Evolutionary conservation across 2,329 filamentous ascomycete species (phyloP), one percentile per base, ranked within the genome.

Genomic region (Atkinsonella texensis): DNA sequence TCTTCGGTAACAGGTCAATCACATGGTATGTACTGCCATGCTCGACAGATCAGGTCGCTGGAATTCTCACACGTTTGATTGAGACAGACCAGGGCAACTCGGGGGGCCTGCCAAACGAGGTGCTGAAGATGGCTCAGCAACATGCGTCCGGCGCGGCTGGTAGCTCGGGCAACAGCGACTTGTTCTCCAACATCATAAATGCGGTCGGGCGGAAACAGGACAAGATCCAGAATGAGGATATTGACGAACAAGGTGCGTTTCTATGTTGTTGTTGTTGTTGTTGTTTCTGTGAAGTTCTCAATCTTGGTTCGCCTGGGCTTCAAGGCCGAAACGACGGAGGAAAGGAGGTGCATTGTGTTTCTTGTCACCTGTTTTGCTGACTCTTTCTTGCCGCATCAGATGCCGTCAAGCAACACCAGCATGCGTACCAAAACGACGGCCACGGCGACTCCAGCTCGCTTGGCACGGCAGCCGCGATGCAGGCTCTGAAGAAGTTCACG

Each of bases 401-500:
- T 54, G 84, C 85, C 17, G 79, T 91, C 20, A 74, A 79, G 58
- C 80, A 85, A 58, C 89, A 96, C 71, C 77, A 89, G 70, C 76
- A 85, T 53, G 80, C 84, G 61, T 95, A 89, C 63, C 71, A 74
- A 17, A 68, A 73, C 28, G 67, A 74, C 51, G 67, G 72, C 35
- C 65, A 69, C 56, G 66, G 69, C 58, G 72, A 77, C 52, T 70
- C 74, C 48, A 67, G 66, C 56, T 74, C 68, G 62, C 81, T 80
- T 67, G 87, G 90, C 61, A 70, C 75, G 60, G 84, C 90, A 49
- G 87, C 87, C 54, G 89, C 87, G 17, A 82, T 90, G 78, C 84
- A 90, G 67, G 87, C 87, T 0, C 67, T 90, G 57, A 89, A 90
- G 73, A 79, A 84, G 74, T 95, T 95, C 68, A 80, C 76, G 39